A percentile compares a stretch with the other conserved stretches of the same genome.
Conservation (phyloP, 1,139 yeast species). For the Zhuliangozyma parablackwelliae region DNA sequence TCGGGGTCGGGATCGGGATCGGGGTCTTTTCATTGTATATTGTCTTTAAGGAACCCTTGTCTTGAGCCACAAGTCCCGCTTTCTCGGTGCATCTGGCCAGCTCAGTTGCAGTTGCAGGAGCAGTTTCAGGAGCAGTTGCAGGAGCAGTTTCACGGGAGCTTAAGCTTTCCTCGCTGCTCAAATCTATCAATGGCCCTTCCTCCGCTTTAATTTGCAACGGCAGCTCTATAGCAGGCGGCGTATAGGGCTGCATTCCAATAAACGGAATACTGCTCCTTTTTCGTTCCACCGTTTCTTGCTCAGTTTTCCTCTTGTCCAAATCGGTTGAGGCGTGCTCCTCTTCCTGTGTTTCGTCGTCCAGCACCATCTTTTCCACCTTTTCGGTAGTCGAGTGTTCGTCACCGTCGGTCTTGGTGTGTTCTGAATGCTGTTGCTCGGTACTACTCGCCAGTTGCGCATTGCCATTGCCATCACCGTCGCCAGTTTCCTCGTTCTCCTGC, state of each 20-base stretch:
- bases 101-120: too few relatives aligned
- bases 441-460: background rate
- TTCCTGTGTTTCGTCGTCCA: constrained; percentile 3
- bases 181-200: too few relatives aligned
- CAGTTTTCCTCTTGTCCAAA: background rate
- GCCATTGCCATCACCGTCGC: background rate
- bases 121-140: too few relatives aligned
- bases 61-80: too few relatives aligned
- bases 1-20: too few relatives aligned
- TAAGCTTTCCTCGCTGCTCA: too few relatives aligned
- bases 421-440: background rate
- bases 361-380: background rate
- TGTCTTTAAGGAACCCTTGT: too few relatives aligned
- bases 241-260: constrained; percentile 12
- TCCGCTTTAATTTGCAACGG: too few relatives aligned
- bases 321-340: constrained; percentile 4
- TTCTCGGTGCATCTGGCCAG: too few relatives aligned
- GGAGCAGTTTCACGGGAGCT: background rate
- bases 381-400: background rate
- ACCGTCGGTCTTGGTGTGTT: background rate
- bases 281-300: constrained; percentile 1
- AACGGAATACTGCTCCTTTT: constrained; percentile 6
- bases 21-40: too few relatives aligned
- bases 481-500: constrained; percentile 3
- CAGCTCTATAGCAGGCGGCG: constrained; percentile 1